These are phyloP conservation scores for Lasiosphaeris hirsuta DNA, from an alignment of 495 filamentous ascomycete species.

Conservation along the genomic window DNA sequence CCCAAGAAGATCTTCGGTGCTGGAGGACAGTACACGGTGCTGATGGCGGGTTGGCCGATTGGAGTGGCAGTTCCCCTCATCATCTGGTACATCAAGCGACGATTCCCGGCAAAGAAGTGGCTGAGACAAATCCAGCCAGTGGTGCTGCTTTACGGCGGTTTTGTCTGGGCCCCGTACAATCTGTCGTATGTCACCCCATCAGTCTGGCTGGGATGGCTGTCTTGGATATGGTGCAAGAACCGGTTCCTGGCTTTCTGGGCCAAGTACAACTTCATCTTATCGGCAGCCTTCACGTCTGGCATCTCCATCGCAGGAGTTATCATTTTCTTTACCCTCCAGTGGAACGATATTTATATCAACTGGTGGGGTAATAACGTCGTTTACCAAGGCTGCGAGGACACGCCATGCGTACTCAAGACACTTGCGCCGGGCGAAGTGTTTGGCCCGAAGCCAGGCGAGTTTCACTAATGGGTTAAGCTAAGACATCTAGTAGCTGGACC, in stretches of 20 bases:
- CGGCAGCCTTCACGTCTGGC: constrained; percentile 32
- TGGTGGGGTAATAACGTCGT: constrained; percentile 40
- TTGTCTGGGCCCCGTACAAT: constrained; percentile 35
- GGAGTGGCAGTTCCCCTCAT: constrained; percentile 30
- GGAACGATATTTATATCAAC: constrained; percentile 20
- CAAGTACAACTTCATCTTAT: constrained; percentile 35
- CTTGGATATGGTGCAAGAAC: constrained; percentile 40
- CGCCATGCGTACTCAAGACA: constrained; percentile 22
- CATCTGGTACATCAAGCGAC: constrained; percentile 23
- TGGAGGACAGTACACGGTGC: constrained; percentile 34
- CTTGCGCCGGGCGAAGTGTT: constrained; percentile 34
- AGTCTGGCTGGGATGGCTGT: constrained; percentile 33
- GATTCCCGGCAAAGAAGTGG: constrained; percentile 25
- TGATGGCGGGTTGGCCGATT: constrained; percentile 35
- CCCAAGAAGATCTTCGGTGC: constrained; percentile 37
- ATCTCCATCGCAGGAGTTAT: constrained; percentile 35
- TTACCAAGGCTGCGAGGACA: constrained; percentile 31
- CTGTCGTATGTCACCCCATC: constrained; percentile 32
- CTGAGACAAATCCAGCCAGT: constrained; percentile 36
- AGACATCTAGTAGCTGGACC: too few species aligned
- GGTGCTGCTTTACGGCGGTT: constrained; percentile 30
- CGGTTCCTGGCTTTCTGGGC: constrained; percentile 24
- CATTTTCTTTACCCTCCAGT: constrained; percentile 39
- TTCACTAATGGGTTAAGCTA: constrained; percentile 10
- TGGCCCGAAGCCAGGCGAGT: constrained; percentile 35